A percentile compares a stretch with the other conserved stretches of the same genome.
Conservation (phyloP, 2,329 filamentous ascomycete genomes). For the Monosporascus sp. region DNA sequence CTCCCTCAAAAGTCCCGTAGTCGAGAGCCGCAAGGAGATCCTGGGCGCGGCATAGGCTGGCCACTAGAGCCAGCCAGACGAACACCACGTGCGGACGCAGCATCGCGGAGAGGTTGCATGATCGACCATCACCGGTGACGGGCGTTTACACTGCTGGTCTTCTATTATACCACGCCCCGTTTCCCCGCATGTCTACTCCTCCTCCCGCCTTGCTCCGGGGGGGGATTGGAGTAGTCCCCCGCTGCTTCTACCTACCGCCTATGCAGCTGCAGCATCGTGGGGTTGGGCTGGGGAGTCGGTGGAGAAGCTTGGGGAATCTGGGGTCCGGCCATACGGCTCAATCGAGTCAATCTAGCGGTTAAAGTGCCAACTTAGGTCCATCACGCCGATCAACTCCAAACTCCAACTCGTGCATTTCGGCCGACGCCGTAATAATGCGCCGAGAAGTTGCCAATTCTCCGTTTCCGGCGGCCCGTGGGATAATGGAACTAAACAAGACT, state of each 20-base stretch:
- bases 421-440: neutral
- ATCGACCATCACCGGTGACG: neutral
- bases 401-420: neutral
- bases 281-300: neutral
- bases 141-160: neutral
- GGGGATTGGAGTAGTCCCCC: neutral
- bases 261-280: neutral
- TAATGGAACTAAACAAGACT: too few relatives aligned
- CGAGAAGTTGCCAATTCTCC: neutral
- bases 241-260: neutral
- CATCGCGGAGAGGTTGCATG: neutral
- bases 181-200: neutral
- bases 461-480: neutral
- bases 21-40: conserved; percentile 35
- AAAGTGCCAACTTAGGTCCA: neutral
- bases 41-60: neutral
- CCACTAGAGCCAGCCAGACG: conserved; percentile 1
- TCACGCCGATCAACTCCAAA: neutral
- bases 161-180: neutral
- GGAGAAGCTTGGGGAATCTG: neutral
- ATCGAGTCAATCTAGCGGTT: neutral
- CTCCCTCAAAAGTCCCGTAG: conserved; percentile 48
- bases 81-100: neutral
- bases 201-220: neutral
- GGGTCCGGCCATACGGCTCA: neutral